Conservation (phyloP, 1,139 yeast species). For the Hansenula sp. region DNA sequence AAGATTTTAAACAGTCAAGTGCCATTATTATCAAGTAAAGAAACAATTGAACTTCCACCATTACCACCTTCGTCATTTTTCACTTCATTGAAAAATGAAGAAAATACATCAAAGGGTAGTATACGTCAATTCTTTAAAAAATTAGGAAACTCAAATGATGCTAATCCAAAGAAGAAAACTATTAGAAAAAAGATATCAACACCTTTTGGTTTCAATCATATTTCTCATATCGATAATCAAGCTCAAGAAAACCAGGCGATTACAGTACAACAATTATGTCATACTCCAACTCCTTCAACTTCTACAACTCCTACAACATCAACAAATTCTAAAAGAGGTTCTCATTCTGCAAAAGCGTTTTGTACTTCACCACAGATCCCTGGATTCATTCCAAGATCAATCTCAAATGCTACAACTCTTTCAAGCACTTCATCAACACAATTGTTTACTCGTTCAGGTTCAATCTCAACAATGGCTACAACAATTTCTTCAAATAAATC, state of each 20-base stretch:
- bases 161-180: neutral
- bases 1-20: conserved; percentile 26
- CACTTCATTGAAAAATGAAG: conserved; percentile 4
- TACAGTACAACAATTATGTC: too few species aligned
- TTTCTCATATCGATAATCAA: conserved; percentile 17
- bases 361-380: conserved; percentile 5
- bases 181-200: conserved; percentile 19
- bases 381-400: conserved; percentile 3
- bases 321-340: neutral
- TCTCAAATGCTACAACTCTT: conserved; percentile 5
- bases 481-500: conserved; percentile 5
- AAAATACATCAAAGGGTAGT: neutral
- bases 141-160: conserved; percentile 5
- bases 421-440: conserved; percentile 4
- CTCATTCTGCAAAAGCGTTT: conserved; percentile 2
- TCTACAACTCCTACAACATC: neutral
- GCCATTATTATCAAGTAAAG: conserved; percentile 25
- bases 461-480: conserved; percentile 15
- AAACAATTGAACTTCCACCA: conserved; percentile 29
- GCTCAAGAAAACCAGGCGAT: too few species aligned
- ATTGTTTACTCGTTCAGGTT: conserved; percentile 12
- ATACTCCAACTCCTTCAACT: neutral
- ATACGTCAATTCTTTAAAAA: conserved; percentile 24
- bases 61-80: conserved; percentile 26
- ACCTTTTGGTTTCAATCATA: conserved; percentile 22